phyloP scores from a whole-genome alignment of 2,329 filamentous ascomycete genomes.

The Arthrobotrys conoides region DNA sequence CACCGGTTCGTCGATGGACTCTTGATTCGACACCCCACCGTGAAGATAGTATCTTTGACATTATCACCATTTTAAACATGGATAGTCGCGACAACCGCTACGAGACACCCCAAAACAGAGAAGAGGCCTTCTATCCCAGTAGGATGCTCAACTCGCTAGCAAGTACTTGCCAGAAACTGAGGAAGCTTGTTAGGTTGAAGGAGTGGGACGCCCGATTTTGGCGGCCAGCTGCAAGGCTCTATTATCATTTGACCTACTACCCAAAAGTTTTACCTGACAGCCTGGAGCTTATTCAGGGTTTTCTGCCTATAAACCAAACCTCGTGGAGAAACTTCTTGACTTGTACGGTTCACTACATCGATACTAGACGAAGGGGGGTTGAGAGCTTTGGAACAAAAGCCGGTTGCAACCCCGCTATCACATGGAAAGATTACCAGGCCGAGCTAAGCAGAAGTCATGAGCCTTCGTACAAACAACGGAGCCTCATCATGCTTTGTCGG shows the following conservation, averaged over 20 bases:
- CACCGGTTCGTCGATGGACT: slow-evolving; percentile 41
- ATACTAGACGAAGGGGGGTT: slow-evolving; percentile 58
- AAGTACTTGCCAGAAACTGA: slow-evolving; percentile 61
- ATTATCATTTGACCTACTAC: slow-evolving; percentile 60
- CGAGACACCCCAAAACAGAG: slow-evolving; percentile 42
- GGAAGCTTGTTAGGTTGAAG: slow-evolving; percentile 59
- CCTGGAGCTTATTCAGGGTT: slow-evolving; percentile 63
- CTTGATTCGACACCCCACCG: slow-evolving; percentile 7
- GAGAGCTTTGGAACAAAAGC: slow-evolving; percentile 63
- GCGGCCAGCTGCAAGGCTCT: slow-evolving; percentile 62
- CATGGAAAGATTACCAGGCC: slow-evolving; percentile 61
- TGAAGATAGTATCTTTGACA: slow-evolving; percentile 29
- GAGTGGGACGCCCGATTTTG: slow-evolving; percentile 62
- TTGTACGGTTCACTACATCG: slow-evolving; percentile 62
- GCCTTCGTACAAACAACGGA: slow-evolving; percentile 31
- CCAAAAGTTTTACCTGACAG: slow-evolving; percentile 60
- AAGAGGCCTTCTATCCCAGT: slow-evolving; percentile 49
- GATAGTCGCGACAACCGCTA: slow-evolving; percentile 7
- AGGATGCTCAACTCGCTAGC: slow-evolving; percentile 51
- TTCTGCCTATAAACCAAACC: slow-evolving; percentile 61
- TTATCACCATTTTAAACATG: slow-evolving; percentile 31
- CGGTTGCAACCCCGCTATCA: slow-evolving; percentile 52
- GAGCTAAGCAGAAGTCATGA: slow-evolving; percentile 2
- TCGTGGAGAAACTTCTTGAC: slow-evolving; percentile 64
- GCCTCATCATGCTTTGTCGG: slow-evolving; percentile 61